Evolutionary conservation across 169 alveolate species (phyloP).

Genomic region (Plasmodium gonderi): DNA sequence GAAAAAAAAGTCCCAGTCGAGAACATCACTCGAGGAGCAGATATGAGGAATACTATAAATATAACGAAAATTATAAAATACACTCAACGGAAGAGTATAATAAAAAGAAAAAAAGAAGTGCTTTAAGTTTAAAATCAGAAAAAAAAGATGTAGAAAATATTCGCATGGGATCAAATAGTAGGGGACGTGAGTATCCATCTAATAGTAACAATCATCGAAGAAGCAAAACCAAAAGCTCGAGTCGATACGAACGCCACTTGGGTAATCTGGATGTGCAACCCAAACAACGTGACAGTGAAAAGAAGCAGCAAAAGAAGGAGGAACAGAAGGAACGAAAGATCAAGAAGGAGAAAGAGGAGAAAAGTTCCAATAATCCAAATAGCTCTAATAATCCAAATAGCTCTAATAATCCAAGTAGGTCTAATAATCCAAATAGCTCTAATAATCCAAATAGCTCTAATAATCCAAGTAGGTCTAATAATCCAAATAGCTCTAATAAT

Average conservation of each 20-base stretch:
- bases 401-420: too few relatives aligned
- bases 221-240: too few relatives aligned
- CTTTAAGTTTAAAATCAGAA: neutral
- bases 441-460: too few relatives aligned
- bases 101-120: neutral
- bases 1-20: constrained; percentile 1
- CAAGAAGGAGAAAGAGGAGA: neutral
- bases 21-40: neutral
- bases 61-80: neutral
- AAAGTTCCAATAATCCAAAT: too few relatives aligned
- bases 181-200: neutral
- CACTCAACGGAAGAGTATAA: neutral
- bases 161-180: neutral
- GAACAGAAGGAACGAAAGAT: neutral
- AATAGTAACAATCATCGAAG: too few relatives aligned
- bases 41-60: neutral
- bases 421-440: too few relatives aligned
- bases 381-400: too few relatives aligned
- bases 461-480: too few relatives aligned
- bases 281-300: too few relatives aligned
- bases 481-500: too few relatives aligned
- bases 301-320: neutral
- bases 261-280: too few relatives aligned
- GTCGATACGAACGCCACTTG: neutral
- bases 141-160: neutral